Percentiles rank a stretch among this genome's conserved stretches.
These are phyloP conservation scores for Xenoacremonium recifei DNA, from an alignment of 2,329 filamentous ascomycete species.

Conservation along the genomic window DNA sequence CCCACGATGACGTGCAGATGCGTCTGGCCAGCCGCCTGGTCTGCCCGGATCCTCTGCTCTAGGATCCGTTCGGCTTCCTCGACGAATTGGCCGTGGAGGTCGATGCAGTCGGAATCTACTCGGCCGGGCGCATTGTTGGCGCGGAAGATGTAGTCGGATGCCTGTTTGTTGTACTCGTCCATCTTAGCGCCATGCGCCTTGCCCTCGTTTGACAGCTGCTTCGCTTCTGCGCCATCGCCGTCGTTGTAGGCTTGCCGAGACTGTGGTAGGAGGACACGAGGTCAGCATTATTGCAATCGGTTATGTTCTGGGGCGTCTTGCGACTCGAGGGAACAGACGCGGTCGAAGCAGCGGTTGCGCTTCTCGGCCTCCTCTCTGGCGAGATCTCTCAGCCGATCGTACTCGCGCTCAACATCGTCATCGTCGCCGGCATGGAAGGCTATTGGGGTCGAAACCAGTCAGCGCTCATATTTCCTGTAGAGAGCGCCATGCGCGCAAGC, in stretches of 20 bases:
- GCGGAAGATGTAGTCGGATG: slow-evolving; percentile 90
- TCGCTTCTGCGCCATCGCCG: slow-evolving; percentile 81
- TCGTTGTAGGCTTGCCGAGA: slow-evolving; percentile 76
- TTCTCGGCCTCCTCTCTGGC: slow-evolving; percentile 79
- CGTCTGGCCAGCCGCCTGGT: slow-evolving; percentile 68
- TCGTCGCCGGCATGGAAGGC: slow-evolving; percentile 74
- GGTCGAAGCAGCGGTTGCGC: slow-evolving; percentile 73
- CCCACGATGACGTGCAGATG: slow-evolving; percentile 95
- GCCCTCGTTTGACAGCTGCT: slow-evolving; percentile 79
- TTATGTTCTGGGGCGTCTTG: not conserved
- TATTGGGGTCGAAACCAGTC: too few relatives aligned
- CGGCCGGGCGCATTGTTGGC: slow-evolving; percentile 83
- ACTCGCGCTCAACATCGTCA: slow-evolving; percentile 75
- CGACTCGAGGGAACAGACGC: slow-evolving; percentile 43
- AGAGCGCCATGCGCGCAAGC: too few relatives aligned
- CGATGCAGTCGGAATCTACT: slow-evolving; percentile 79
- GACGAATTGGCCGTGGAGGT: slow-evolving; percentile 91
- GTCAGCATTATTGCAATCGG: too few relatives aligned
- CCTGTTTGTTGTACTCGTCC: slow-evolving; percentile 87
- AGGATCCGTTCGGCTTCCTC: slow-evolving; percentile 93
- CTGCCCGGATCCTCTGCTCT: slow-evolving; percentile 79
- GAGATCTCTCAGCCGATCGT: slow-evolving; percentile 83
- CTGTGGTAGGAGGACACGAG: slow-evolving; percentile 33
- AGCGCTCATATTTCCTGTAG: too few relatives aligned
- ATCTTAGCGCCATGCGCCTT: slow-evolving; percentile 82